Percentiles rank a stretch among this genome's conserved stretches.
Conservation (phyloP, 1,139 yeast genomes). For the Pichia sp. region DNA sequence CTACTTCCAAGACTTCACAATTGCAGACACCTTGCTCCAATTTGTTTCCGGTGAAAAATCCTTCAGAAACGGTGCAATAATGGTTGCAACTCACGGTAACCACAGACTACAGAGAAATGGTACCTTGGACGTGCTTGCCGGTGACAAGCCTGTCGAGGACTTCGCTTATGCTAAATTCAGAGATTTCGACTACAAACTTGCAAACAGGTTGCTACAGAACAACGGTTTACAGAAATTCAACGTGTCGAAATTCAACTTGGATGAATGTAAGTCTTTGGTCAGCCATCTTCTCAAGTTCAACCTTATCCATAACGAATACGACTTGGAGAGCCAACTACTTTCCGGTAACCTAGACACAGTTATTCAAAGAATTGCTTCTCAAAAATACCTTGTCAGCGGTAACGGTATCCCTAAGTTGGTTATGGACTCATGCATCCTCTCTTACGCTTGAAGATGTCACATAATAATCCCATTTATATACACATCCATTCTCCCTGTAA, state of each 20-base stretch:
- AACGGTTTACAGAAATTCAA: constrained; percentile 41
- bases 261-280: constrained; percentile 52
- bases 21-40: constrained; percentile 57
- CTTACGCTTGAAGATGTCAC: constrained; percentile 23
- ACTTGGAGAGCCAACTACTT: constrained; percentile 27
- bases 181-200: constrained; percentile 53
- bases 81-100: constrained; percentile 57
- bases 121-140: constrained; percentile 62
- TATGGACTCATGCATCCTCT: constrained; percentile 43
- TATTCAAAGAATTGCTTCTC: constrained; percentile 37
- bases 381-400: constrained; percentile 62
- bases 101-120: constrained; percentile 36
- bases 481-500: constrained; percentile 5
- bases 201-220: constrained; percentile 37
- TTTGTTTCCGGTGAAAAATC: constrained; percentile 50
- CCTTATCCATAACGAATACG: constrained; percentile 46
- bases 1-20: constrained; percentile 59
- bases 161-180: constrained; percentile 52
- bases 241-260: constrained; percentile 49
- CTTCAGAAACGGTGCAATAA: constrained; percentile 59
- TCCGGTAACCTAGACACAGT: constrained; percentile 16
- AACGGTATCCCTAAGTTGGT: constrained; percentile 77
- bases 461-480: background rate
- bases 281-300: constrained; percentile 53
- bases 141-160: constrained; percentile 39